These are phyloP conservation scores for Eucalyptus erythrocorys DNA, from an alignment of 345 rosid species.

Conservation along the genomic window DNA sequence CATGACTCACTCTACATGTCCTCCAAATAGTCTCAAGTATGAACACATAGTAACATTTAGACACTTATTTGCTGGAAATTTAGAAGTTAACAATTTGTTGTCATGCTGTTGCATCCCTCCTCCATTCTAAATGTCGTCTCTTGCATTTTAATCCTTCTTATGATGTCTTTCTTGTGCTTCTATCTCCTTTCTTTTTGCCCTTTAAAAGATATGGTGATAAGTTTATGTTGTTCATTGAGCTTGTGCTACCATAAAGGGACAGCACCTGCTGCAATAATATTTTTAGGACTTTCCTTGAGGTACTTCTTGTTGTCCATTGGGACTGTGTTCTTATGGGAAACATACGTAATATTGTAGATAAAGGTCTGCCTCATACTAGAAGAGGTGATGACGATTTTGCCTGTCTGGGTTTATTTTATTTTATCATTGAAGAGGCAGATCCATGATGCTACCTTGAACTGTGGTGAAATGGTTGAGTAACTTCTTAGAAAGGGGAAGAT, in stretches of 20 bases:
- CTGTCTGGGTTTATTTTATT: neutral
- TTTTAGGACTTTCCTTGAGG: neutral
- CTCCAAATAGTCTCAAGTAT: neutral
- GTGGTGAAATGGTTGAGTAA: neutral
- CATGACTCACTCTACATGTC: neutral
- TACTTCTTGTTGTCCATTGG: neutral
- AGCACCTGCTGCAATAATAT: neutral
- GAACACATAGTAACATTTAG: neutral
- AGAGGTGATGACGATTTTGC: neutral
- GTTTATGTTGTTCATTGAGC: neutral
- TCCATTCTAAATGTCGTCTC: neutral
- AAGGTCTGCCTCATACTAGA: neutral
- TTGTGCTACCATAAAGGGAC: neutral
- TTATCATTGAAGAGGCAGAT: neutral
- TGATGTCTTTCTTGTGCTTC: neutral
- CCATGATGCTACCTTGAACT: neutral
- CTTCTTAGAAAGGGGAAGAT: neutral
- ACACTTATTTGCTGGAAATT: neutral
- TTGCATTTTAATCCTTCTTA: neutral
- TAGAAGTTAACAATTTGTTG: neutral
- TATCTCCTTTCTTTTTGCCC: neutral
- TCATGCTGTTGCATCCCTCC: neutral
- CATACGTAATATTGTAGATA: neutral
- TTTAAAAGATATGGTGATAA: neutral
- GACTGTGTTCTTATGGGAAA: neutral